A percentile compares a stretch with the other conserved stretches of the same genome.
Evolutionary conservation across 164 flowering plant species (phyloP).

Genomic region (Tetrastigma voinierianum): DNA sequence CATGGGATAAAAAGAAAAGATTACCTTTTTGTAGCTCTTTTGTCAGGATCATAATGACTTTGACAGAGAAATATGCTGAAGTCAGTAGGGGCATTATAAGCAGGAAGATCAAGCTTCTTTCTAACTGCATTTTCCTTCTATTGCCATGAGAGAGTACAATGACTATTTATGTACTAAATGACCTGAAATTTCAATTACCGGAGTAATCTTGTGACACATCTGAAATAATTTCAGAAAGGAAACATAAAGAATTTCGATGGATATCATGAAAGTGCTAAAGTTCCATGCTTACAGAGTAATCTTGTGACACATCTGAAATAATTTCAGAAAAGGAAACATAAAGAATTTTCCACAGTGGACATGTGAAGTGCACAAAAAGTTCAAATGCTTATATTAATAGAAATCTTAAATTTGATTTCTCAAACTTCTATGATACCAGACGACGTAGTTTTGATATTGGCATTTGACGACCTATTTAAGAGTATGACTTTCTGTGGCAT

Average conservation of each 20-base stretch:
- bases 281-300: too few species aligned
- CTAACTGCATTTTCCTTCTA: slow-evolving; percentile 83
- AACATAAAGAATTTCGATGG: too few species aligned
- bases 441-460: too few species aligned
- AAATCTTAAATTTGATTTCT: too few species aligned
- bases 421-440: too few species aligned
- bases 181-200: slow-evolving; percentile 40
- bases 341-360: not conserved
- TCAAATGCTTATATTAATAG: too few species aligned
- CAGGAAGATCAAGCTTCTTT: slow-evolving; percentile 62
- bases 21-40: slow-evolving; percentile 57
- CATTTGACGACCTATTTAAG: too few species aligned
- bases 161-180: slow-evolving; percentile 66
- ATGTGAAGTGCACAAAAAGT: too few species aligned
- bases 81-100: slow-evolving; percentile 31
- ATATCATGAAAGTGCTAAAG: too few species aligned
- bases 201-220: not conserved
- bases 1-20: not conserved
- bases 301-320: not conserved
- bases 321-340: too few species aligned
- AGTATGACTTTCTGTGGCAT: too few species aligned
- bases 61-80: slow-evolving; percentile 89
- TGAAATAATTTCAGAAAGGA: too few species aligned
- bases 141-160: slow-evolving; percentile 29
- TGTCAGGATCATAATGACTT: slow-evolving; percentile 68